phyloP scores from a whole-genome alignment of 1,284 basidiomycete species.

The Sporisorium graminicola region DNA sequence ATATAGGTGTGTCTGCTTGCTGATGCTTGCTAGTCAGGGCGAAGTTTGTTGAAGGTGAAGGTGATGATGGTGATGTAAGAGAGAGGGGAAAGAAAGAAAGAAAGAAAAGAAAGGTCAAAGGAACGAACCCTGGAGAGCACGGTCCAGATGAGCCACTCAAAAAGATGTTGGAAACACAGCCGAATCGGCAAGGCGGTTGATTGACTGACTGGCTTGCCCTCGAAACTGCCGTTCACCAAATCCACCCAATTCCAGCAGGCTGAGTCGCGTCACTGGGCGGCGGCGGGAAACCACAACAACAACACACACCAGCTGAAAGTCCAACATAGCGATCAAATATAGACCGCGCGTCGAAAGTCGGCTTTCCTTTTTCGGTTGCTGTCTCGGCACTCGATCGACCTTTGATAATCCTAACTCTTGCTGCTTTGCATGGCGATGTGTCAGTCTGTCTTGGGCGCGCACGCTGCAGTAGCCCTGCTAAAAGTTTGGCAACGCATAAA shows the following conservation, averaged over 20 bases:
- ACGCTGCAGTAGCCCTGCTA: too few species aligned
- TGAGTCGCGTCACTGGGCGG: not conserved
- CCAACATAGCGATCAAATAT: not conserved
- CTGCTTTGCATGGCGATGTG: not conserved
- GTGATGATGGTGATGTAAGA: not conserved
- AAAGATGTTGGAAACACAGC: not conserved
- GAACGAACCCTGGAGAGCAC: too few species aligned
- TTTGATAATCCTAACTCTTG: not conserved
- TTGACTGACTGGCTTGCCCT: too few species aligned
- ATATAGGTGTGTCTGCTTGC: not conserved
- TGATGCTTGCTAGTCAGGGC: not conserved
- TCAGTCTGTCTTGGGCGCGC: not conserved
- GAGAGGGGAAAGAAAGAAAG: not conserved
- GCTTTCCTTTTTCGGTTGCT: too few species aligned
- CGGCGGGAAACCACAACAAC: not conserved
- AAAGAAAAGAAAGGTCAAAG: too few species aligned
- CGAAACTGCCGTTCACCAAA: too few species aligned
- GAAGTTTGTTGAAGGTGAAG: not conserved
- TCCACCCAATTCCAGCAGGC: too few species aligned
- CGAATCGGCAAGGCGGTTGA: not conserved
- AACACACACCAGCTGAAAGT: not conserved
- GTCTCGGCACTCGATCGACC: not conserved
- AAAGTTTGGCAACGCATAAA: not conserved
- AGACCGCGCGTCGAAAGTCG: conserved; percentile 1
- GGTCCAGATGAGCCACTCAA: too few species aligned